A percentile compares a stretch with the other conserved stretches of the same genome.
Evolutionary conservation across 176 grass and related monocot species (phyloP).

Genomic region (Saccharum officinarum): DNA sequence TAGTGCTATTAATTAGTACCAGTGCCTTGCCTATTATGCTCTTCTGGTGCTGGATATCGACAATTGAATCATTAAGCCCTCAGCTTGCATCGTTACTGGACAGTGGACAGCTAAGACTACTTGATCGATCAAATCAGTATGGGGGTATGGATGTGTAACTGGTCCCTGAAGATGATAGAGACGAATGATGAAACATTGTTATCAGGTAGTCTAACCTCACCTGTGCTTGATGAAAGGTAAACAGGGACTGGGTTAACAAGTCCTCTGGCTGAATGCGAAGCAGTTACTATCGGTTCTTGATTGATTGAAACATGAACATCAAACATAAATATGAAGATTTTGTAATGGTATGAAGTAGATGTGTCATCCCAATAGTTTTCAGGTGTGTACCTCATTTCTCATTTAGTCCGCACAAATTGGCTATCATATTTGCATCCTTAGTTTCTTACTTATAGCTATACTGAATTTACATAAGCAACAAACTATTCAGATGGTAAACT

Average conservation of each 20-base stretch:
- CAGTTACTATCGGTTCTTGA: not conserved
- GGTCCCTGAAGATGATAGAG: slow-evolving; percentile 10
- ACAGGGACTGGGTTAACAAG: not conserved
- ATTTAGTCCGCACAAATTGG: not conserved
- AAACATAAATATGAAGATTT: not conserved
- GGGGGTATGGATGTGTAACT: not conserved
- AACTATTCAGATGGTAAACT: not conserved
- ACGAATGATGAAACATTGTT: slow-evolving; percentile 9
- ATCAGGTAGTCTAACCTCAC: slow-evolving; percentile 3
- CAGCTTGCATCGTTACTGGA: slow-evolving; percentile 12
- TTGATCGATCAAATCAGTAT: slow-evolving; percentile 12
- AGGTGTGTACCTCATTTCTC: not conserved
- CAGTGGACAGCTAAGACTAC: slow-evolving; percentile 11
- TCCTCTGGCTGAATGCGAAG: not conserved
- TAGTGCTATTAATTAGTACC: slow-evolving; percentile 2
- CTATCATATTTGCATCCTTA: not conserved
- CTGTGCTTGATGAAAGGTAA: not conserved
- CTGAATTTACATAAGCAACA: not conserved
- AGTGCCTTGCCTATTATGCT: slow-evolving; percentile 3
- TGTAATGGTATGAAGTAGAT: not conserved
- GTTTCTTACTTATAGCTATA: not conserved
- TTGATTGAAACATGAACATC: not conserved
- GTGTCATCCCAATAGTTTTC: not conserved
- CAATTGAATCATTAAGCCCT: slow-evolving; percentile 10
- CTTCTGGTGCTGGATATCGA: not conserved